A percentile compares a stretch with the other conserved stretches of the same genome.
These are phyloP conservation scores for Solanum neorickii DNA, from an alignment of 257 asterid species.

Conservation along the genomic window DNA sequence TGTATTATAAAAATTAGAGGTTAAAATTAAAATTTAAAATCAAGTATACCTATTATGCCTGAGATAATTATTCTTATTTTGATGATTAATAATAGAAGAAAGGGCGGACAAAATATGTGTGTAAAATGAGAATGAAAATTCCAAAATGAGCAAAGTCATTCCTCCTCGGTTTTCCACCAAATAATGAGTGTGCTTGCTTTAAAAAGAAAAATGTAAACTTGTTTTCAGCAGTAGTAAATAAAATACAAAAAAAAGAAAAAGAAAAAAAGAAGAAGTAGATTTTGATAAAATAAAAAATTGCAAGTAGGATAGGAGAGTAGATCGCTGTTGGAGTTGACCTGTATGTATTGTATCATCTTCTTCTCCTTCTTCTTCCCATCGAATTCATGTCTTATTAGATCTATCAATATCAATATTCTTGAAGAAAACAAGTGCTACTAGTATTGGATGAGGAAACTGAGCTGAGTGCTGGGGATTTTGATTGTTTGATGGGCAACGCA, in stretches of 20 bases:
- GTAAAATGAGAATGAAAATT: background rate
- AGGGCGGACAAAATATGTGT: background rate
- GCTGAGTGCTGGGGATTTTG: conserved; percentile 11
- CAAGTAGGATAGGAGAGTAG: background rate
- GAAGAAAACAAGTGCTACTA: background rate
- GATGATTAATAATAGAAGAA: background rate
- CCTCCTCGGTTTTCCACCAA: background rate
- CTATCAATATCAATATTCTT: conserved; percentile 2
- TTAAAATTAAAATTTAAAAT: too few species aligned
- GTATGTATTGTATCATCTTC: background rate
- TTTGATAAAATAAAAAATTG: background rate
- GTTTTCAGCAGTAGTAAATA: background rate
- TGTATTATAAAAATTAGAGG: too few species aligned
- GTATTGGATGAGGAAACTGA: conserved; percentile 14
- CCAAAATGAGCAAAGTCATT: background rate
- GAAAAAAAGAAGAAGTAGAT: background rate
- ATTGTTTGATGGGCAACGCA: conserved; percentile 94
- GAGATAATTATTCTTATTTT: too few species aligned
- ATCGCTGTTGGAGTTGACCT: background rate
- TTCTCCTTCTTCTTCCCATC: background rate
- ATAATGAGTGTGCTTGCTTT: background rate
- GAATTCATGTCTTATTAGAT: background rate
- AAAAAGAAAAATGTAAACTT: background rate
- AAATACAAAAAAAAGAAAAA: background rate
- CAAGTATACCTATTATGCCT: too few species aligned